These are phyloP conservation scores for Akebia trifoliata DNA, from an alignment of 164 flowering plant genomes.

Conservation along the genomic window DNA sequence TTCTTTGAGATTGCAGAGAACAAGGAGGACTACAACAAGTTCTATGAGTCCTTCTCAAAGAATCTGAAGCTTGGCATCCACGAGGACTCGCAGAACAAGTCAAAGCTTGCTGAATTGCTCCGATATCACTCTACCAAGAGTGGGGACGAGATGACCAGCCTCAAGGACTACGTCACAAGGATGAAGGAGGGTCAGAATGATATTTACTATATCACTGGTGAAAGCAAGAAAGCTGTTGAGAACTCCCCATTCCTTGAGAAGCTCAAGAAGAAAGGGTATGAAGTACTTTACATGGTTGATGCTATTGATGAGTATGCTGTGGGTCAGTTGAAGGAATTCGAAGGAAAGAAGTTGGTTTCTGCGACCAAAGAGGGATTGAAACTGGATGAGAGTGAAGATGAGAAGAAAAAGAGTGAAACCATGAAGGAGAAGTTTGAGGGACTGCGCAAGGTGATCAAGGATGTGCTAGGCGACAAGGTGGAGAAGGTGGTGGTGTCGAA, in stretches of 20 bases:
- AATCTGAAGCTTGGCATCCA: slow-evolving; percentile 54
- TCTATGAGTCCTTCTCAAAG: slow-evolving; percentile 21
- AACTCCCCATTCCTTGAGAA: slow-evolving; percentile 61
- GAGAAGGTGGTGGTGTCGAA: slow-evolving; percentile 14
- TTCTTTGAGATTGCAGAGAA: slow-evolving; percentile 48
- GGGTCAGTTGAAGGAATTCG: slow-evolving; percentile 32
- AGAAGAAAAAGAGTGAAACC: slow-evolving; percentile 29
- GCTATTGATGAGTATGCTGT: slow-evolving; percentile 33
- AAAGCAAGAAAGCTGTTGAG: slow-evolving; percentile 49
- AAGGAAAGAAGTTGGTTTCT: slow-evolving; percentile 40
- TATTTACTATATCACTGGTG: slow-evolving; percentile 29
- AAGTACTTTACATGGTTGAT: slow-evolving; percentile 41
- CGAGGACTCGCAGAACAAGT: slow-evolving; percentile 44
- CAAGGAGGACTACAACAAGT: slow-evolving; percentile 43
- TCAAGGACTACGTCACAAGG: slow-evolving; percentile 53
- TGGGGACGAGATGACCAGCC: slow-evolving; percentile 50
- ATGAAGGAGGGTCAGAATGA: slow-evolving; percentile 57
- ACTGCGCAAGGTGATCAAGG: slow-evolving; percentile 44
- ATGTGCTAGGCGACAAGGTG: slow-evolving; percentile 34
- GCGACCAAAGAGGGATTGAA: slow-evolving; percentile 41
- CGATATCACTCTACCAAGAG: slow-evolving; percentile 57
- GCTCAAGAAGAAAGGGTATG: slow-evolving; percentile 46
- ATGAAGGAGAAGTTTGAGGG: slow-evolving; percentile 39
- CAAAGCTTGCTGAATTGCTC: slow-evolving; percentile 44
- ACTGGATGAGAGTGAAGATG: slow-evolving; percentile 37